Percentiles rank a stretch among this genome's conserved stretches.
Conservation (phyloP, 805 yeast species). For the Monosporozyma servazzii region DNA sequence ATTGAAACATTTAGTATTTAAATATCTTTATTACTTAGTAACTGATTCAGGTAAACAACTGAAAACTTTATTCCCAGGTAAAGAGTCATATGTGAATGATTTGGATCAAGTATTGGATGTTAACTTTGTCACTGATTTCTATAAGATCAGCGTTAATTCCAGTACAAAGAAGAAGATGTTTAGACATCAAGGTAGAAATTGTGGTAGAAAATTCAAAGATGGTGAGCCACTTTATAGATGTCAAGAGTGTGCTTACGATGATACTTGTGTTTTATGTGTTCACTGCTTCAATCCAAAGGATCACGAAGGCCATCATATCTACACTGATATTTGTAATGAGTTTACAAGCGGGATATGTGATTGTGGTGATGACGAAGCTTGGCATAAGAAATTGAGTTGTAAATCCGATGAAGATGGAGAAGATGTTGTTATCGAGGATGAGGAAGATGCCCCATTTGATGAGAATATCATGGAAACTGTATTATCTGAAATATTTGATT, state of each 20-base stretch:
- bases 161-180: constrained; percentile 10
- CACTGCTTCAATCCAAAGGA: constrained; percentile 63
- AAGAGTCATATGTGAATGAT: constrained; percentile 11
- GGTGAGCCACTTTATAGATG: constrained; percentile 69
- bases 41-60: constrained; percentile 35
- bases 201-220: constrained; percentile 52
- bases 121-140: constrained; percentile 8
- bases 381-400: constrained; percentile 46
- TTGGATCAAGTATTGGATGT: constrained; percentile 15
- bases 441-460: constrained; percentile 12
- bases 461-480: constrained; percentile 20
- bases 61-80: constrained; percentile 24
- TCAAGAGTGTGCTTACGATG: constrained; percentile 66
- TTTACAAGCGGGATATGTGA: constrained; percentile 55
- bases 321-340: constrained; percentile 40
- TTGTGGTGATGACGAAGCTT: constrained; percentile 64
- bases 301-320: constrained; percentile 58
- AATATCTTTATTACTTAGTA: constrained; percentile 28
- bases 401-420: constrained; percentile 22
- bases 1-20: constrained; percentile 18
- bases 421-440: constrained; percentile 28
- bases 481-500: constrained; percentile 31
- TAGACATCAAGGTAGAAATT: constrained; percentile 51
- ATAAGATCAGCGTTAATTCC: constrained; percentile 3
- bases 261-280: constrained; percentile 68